These are phyloP conservation scores for Emmonsia crescens DNA, from an alignment of 2,329 filamentous ascomycete genomes.

Conservation along the genomic window DNA sequence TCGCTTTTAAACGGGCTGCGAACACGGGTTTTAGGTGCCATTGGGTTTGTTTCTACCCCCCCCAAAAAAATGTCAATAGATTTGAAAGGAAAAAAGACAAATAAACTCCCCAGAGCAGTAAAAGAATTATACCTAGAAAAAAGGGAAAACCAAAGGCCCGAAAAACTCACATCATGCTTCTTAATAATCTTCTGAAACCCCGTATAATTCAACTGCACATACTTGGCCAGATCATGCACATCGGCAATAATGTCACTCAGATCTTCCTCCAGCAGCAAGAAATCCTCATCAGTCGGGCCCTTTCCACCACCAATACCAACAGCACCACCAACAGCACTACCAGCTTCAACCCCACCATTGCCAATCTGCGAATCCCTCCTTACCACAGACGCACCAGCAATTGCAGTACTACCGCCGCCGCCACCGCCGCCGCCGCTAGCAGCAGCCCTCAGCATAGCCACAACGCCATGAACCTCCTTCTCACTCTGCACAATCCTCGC, in stretches of 20 bases:
- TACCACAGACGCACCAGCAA: not conserved
- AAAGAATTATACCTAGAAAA: not conserved
- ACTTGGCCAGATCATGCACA: constrained; percentile 95
- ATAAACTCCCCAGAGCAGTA: too few species aligned
- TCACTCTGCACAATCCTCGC: constrained; percentile 80
- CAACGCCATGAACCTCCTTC: constrained; percentile 79
- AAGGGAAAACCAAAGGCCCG: not conserved
- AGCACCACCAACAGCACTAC: not conserved
- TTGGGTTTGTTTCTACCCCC: constrained; percentile 69
- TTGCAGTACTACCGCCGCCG: too few species aligned
- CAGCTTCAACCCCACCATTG: not conserved
- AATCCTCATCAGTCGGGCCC: constrained; percentile 70
- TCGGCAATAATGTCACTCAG: constrained; percentile 97
- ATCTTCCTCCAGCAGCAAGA: constrained; percentile 85
- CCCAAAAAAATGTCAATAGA: constrained; percentile 2
- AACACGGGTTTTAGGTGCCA: constrained; percentile 96
- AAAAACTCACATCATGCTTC: constrained; percentile 75
- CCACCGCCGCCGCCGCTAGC: not conserved
- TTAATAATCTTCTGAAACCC: constrained; percentile 99
- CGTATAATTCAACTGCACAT: constrained; percentile 96
- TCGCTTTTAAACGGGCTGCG: constrained; percentile 83
- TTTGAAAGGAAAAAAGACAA: not conserved
- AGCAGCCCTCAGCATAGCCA: constrained; percentile 53
- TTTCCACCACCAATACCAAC: constrained; percentile 1
- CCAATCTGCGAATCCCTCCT: not conserved